Evolutionary conservation across 192 early-diverging fungal genomes (phyloP).

Genomic region (Rhizoclosmatium sp.): DNA sequence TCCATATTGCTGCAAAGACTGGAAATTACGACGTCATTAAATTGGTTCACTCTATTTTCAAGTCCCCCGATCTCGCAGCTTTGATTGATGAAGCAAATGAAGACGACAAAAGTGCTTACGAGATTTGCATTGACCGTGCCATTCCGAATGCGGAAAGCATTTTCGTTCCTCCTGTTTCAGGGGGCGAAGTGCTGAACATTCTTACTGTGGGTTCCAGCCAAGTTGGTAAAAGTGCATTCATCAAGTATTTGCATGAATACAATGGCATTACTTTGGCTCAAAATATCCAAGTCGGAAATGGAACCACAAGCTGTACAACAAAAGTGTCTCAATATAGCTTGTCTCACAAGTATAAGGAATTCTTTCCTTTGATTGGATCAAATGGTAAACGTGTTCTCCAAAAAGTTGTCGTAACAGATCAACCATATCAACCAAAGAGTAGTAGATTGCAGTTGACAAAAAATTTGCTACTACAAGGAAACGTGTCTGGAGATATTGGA

Average conservation of each 20-base stretch:
- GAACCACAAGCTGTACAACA: background rate
- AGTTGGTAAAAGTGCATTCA: slow-evolving; percentile 11
- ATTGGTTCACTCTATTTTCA: background rate
- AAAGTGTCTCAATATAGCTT: background rate
- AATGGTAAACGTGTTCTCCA: background rate
- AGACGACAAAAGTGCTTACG: background rate
- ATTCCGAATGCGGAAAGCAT: background rate
- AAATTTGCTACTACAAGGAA: background rate
- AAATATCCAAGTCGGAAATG: background rate
- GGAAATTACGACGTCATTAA: background rate
- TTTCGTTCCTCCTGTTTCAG: background rate
- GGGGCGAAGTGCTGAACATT: background rate
- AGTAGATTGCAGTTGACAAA: background rate
- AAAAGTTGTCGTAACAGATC: background rate
- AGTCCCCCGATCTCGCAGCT: background rate
- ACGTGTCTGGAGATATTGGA: background rate
- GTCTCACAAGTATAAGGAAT: slow-evolving; percentile 10
- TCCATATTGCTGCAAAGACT: background rate
- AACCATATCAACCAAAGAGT: slow-evolving; percentile 1
- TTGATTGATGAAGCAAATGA: background rate
- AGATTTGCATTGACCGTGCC: background rate
- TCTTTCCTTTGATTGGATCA: background rate
- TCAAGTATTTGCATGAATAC: slow-evolving; percentile 25
- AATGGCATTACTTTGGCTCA: background rate
- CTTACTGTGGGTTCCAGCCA: slow-evolving; percentile 7